Evolutionary conservation across 2,329 filamentous ascomycete genomes (phyloP).

Genomic region (Fusarium paranaense): DNA sequence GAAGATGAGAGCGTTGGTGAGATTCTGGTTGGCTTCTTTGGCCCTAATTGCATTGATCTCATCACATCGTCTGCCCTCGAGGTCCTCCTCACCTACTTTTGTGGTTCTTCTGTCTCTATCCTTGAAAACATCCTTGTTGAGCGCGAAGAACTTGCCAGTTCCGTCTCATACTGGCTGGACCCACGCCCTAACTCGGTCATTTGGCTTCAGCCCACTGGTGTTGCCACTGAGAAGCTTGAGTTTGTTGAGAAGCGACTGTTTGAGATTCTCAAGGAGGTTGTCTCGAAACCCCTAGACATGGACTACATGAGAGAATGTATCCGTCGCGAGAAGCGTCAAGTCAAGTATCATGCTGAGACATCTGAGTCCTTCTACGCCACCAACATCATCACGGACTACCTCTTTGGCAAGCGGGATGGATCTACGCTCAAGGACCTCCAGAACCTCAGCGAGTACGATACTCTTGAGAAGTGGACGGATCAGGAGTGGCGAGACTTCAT

Average conservation of each 20-base stretch:
- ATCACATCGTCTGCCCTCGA: constrained; percentile 78
- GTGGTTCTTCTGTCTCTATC: constrained; percentile 91
- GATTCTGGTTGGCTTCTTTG: constrained; percentile 86
- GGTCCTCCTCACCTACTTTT: constrained; percentile 86
- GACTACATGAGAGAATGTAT: constrained; percentile 90
- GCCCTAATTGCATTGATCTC: constrained; percentile 81
- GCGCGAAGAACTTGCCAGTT: constrained; percentile 90
- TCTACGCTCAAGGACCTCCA: constrained; percentile 75
- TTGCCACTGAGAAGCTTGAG: constrained; percentile 86
- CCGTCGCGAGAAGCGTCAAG: constrained; percentile 80
- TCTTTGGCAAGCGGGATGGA: constrained; percentile 89
- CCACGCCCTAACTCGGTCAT: constrained; percentile 85
- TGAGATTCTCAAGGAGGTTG: constrained; percentile 83
- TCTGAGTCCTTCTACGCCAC: constrained; percentile 84
- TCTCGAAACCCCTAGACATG: constrained; percentile 86
- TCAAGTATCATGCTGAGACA: constrained; percentile 86
- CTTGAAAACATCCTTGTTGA: constrained; percentile 94
- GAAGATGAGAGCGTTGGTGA: constrained; percentile 96
- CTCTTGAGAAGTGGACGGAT: constrained; percentile 83
- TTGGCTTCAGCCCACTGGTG: constrained; percentile 86
- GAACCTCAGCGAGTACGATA: constrained; percentile 70
- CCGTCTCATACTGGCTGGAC: constrained; percentile 83
- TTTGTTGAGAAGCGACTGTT: constrained; percentile 89
- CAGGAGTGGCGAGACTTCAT: constrained; percentile 86
- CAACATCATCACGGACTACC: constrained; percentile 90